phyloP scores from a whole-genome alignment of 2,329 filamentous ascomycete species.

The Metarhizium sp. region DNA sequence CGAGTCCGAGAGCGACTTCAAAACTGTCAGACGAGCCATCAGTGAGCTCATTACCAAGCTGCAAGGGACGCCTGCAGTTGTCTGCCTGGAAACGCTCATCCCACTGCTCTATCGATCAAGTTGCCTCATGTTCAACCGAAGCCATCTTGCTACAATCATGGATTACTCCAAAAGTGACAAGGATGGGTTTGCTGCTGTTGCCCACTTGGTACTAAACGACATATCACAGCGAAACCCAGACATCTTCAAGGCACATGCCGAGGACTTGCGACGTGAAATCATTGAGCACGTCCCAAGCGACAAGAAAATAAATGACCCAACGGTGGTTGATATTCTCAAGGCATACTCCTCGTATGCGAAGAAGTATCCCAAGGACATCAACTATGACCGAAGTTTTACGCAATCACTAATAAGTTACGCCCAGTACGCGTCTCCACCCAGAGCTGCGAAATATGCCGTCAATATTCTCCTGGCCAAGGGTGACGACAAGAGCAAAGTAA shows the following conservation, averaged over 20 bases:
- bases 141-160: slow-evolving; percentile 85
- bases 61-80: slow-evolving; percentile 54
- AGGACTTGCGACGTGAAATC: slow-evolving; percentile 81
- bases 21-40: slow-evolving; percentile 80
- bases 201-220: slow-evolving; percentile 83
- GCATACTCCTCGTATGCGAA: slow-evolving; percentile 88
- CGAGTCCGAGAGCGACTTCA: slow-evolving; percentile 79
- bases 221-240: slow-evolving; percentile 85
- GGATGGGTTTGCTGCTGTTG: slow-evolving; percentile 64
- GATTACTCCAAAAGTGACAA: slow-evolving; percentile 78
- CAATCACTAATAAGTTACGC: slow-evolving; percentile 78
- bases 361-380: slow-evolving; percentile 76
- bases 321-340: slow-evolving; percentile 83
- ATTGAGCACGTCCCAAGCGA: slow-evolving; percentile 69
- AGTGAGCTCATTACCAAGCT: slow-evolving; percentile 82
- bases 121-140: slow-evolving; percentile 85
- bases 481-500: slow-evolving; percentile 67
- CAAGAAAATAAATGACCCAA: slow-evolving; percentile 56
- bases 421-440: slow-evolving; percentile 68
- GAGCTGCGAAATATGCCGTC: slow-evolving; percentile 86
- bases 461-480: slow-evolving; percentile 74
- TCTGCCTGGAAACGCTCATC: slow-evolving; percentile 67
- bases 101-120: slow-evolving; percentile 77
- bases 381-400: slow-evolving; percentile 69
- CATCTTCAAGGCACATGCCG: slow-evolving; percentile 85